phyloP scores from a whole-genome alignment of 129 eudicot genomes.

The Cynara cardunculus region DNA sequence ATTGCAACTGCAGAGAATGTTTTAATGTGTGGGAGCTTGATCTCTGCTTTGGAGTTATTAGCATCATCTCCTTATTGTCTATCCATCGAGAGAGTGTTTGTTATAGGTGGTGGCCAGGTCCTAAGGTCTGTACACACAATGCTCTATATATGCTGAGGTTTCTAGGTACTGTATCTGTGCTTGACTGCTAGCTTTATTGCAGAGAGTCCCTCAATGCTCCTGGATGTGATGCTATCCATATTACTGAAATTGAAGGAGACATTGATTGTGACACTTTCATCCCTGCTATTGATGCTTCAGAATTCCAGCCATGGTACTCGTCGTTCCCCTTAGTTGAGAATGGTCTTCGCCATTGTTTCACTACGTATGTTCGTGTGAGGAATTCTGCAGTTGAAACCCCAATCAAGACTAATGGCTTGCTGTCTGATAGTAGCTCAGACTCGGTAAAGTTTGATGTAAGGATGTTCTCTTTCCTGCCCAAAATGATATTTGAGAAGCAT shows the following conservation, averaged over 20 bases:
- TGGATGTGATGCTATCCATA: conserved; percentile 85
- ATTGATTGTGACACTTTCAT: conserved; percentile 85
- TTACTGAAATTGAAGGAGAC: conserved; percentile 65
- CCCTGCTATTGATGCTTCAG: conserved; percentile 61
- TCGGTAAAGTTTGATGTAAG: conserved; percentile 41
- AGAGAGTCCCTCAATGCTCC: conserved; percentile 89
- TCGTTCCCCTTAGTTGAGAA: conserved; percentile 65
- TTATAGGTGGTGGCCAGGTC: conserved; percentile 91
- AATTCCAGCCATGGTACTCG: conserved; percentile 85
- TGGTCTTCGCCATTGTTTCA: conserved; percentile 51
- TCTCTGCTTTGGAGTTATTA: conserved; percentile 68
- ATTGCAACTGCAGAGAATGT: conserved; percentile 71
- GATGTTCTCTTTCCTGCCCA: conserved; percentile 64
- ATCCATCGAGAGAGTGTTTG: conserved; percentile 75
- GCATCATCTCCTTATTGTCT: conserved; percentile 65
- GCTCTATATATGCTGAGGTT: conserved; percentile 1
- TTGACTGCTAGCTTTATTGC: conserved; percentile 22
- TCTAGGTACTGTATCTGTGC: not conserved
- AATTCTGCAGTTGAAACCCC: conserved; percentile 27
- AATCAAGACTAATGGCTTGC: conserved; percentile 18
- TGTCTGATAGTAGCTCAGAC: conserved; percentile 27
- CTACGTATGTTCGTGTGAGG: conserved; percentile 73
- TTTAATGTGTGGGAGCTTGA: conserved; percentile 65
- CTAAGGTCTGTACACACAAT: conserved; percentile 47
- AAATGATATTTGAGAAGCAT: conserved; percentile 71